Conservation (phyloP, 116 monocot species). For the Zostera marina region DNA sequence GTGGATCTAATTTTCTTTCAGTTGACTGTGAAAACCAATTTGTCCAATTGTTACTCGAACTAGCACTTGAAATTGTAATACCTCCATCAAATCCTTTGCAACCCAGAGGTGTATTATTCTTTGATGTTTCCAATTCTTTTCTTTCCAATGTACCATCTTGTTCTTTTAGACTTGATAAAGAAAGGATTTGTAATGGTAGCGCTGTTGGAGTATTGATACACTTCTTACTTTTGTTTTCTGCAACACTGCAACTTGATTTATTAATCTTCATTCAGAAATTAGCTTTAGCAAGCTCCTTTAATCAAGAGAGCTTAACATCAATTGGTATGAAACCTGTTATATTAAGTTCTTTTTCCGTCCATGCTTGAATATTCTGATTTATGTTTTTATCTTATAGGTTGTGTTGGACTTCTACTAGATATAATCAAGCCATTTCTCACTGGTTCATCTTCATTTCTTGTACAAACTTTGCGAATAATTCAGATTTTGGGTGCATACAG, state of each 20-base stretch:
- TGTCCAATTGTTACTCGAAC: slow-evolving; percentile 77
- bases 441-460: slow-evolving; percentile 65
- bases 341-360: not conserved
- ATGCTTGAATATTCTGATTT: not conserved
- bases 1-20: slow-evolving; percentile 77
- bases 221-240: slow-evolving; percentile 72
- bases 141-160: slow-evolving; percentile 30
- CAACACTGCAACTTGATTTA: slow-evolving; percentile 83
- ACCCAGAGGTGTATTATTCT: slow-evolving; percentile 20
- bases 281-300: slow-evolving; percentile 67
- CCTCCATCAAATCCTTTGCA: slow-evolving; percentile 51
- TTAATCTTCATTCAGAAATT: slow-evolving; percentile 82
- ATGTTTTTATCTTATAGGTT: slow-evolving; percentile 32
- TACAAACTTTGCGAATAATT: slow-evolving; percentile 69
- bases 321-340: slow-evolving; percentile 35
- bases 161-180: slow-evolving; percentile 30
- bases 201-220: slow-evolving; percentile 71
- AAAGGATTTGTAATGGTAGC: slow-evolving; percentile 81
- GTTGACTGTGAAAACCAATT: slow-evolving; percentile 81
- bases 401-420: slow-evolving; percentile 82
- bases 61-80: slow-evolving; percentile 85
- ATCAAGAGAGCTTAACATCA: slow-evolving; percentile 91
- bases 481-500: slow-evolving; percentile 95
- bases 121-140: slow-evolving; percentile 35
- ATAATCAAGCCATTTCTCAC: slow-evolving; percentile 65